Conservation (phyloP, 2,329 filamentous ascomycete genomes). For the Phialophora verrucosa region DNA sequence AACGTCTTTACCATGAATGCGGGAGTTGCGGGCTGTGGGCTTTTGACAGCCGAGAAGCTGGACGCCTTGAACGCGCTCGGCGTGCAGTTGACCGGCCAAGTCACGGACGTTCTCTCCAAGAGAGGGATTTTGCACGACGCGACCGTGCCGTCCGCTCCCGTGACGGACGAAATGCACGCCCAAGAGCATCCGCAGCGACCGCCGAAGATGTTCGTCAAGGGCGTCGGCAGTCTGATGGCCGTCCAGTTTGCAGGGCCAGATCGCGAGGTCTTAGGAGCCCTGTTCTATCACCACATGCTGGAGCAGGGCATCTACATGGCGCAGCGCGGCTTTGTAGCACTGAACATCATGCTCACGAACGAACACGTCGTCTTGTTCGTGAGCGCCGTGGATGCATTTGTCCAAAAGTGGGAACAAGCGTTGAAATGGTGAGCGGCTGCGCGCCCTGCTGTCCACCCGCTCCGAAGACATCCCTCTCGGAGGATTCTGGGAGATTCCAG, state of each 20-base stretch:
- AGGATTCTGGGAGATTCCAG: neutral
- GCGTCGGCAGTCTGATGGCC: conserved; percentile 43
- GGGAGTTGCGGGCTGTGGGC: conserved; percentile 50
- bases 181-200: conserved; percentile 26
- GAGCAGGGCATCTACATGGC: conserved; percentile 42
- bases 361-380: conserved; percentile 37
- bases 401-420: conserved; percentile 21
- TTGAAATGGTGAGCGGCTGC: conserved; percentile 27
- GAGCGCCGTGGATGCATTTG: conserved; percentile 31
- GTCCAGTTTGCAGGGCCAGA: conserved; percentile 41
- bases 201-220: conserved; percentile 42
- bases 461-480: neutral
- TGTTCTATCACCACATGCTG: conserved; percentile 44
- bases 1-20: conserved; percentile 67
- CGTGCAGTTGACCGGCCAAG: conserved; percentile 36
- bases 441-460: neutral
- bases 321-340: conserved; percentile 42
- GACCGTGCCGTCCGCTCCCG: conserved; percentile 17
- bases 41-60: conserved; percentile 38
- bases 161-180: conserved; percentile 24
- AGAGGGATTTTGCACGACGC: conserved; percentile 12
- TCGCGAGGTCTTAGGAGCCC: conserved; percentile 34
- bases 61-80: conserved; percentile 41
- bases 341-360: conserved; percentile 42
- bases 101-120: conserved; percentile 34